Base-by-base conservation (phyloP, 1,139 yeast genomes). In the Scheffersomyces segobiensis region DNA sequence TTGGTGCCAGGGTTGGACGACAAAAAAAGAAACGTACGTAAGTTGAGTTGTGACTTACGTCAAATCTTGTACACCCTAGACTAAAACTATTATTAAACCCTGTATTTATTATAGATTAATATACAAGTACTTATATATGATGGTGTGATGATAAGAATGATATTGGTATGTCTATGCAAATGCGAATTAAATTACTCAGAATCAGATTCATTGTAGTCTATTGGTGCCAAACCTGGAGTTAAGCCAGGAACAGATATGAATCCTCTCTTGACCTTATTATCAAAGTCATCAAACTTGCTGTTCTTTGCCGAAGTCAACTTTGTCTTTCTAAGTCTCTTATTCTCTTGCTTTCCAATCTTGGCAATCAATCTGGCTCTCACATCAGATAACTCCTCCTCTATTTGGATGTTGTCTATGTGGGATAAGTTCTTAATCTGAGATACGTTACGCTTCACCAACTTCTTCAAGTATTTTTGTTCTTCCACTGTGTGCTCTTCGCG, bases 191-290 rank as follows among this genome's bases (percentile, higher is more conserved):
- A 24, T 59, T 68, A 72, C 56, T 79, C 81, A 20, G 76, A 77
- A 55, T 79, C 83, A 10, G 77, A 73, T 57, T 82, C 86, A 58
- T 82, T 80, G 50, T 77, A 82, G 55, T 88, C 97, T 21, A 91
- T 96, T 18, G 97, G 97, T 0, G 97, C 97, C 72, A 92, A 81
- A 57, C 97, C 97, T 1, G 97, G 97, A 0, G 97, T 92, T 59
- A 92, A 79, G 17, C 96, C 96, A 53, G 92, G 87, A 65, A 81
- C 82, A 12, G 82, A 73, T 60, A 77, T 73, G 55, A 69, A 66
- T 17, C 85, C 86, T 56, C 73, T 74, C 59, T 80, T 71, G 55
- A 82, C 71, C 68, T 80, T 82, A 48, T 73, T 71, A 56, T 79
- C 74, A 65, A 84, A 82, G 46, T 78, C 79, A 48, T 68, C 72